Percentiles rank a stretch among this genome's conserved stretches.
These are phyloP conservation scores for Pythium phragmiticola DNA, from an alignment of 352 stramenopile species.

Conservation along the genomic window DNA sequence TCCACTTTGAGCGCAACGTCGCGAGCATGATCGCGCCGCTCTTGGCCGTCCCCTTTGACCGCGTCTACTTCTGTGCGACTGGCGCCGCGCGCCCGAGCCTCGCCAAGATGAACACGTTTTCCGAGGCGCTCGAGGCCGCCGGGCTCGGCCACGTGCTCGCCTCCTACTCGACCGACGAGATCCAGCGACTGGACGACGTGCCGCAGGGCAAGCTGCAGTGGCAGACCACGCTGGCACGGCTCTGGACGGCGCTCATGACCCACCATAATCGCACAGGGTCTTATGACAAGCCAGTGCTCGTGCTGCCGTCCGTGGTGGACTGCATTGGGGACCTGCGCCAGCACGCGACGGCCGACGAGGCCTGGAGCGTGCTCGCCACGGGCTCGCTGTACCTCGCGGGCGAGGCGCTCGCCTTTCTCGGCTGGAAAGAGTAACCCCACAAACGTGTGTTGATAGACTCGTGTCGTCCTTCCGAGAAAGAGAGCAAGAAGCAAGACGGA, in stretches of 20 bases:
- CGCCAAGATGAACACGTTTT: slow-evolving; percentile 69
- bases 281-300: slow-evolving; percentile 25
- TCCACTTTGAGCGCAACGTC: slow-evolving; percentile 84
- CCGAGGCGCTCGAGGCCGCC: slow-evolving; percentile 47
- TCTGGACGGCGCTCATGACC: slow-evolving; percentile 53
- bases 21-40: slow-evolving; percentile 60
- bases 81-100: slow-evolving; percentile 58
- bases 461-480: too few species aligned
- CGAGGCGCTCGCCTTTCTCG: slow-evolving; percentile 57
- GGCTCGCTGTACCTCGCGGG: slow-evolving; percentile 75
- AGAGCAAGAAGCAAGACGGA: neutral
- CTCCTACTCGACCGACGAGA: slow-evolving; percentile 43
- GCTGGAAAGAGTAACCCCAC: slow-evolving; percentile 54
- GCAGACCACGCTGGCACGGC: slow-evolving; percentile 54
- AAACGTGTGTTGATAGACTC: neutral
- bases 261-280: slow-evolving; percentile 30
- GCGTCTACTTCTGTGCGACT: slow-evolving; percentile 76
- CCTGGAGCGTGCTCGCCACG: slow-evolving; percentile 64
- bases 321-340: slow-evolving; percentile 55
- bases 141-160: slow-evolving; percentile 37
- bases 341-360: slow-evolving; percentile 14
- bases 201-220: slow-evolving; percentile 43
- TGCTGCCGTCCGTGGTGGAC: slow-evolving; percentile 60
- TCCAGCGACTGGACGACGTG: slow-evolving; percentile 44
- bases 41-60: slow-evolving; percentile 60